Base-by-base conservation (phyloP, 228 moss, liverwort and hornwort genomes). In the Sphagnum magellanicum region DNA sequence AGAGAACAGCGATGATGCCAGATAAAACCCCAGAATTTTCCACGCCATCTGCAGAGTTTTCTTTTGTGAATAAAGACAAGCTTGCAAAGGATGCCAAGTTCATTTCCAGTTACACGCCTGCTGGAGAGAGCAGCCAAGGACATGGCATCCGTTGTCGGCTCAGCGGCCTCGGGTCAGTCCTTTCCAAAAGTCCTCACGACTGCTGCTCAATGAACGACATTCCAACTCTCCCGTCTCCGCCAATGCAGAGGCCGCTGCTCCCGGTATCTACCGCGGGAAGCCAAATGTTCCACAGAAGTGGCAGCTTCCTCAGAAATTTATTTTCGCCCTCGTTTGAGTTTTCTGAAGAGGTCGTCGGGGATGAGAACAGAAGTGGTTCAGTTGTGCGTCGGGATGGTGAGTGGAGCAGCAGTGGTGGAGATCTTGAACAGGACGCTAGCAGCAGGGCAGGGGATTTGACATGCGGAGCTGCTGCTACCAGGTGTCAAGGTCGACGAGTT, bases 101-200 rank as follows among this genome's bases (percentile, higher is more conserved):
- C 16, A 60, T 50, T 49, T 55, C 52, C 8, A 58, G 50, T 14
- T 48, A 69, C 7, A 77, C 50, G 49, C 65, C 69, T 46, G 50
- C 6, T n/a, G 67, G 67, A 5, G 78, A 78, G 12, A 81, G 69
- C 52, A 69, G 55, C 6, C 60, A 74, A 4, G 67, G 64, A 4
- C 70, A 69, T 6, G 79, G 86, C 47, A 63, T 86, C 50, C 64
- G 82, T 50, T 82, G 82, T 0, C 79, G 79, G 63, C 68, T 86
- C 5, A 86, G 75, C 17, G 52, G 48, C 47, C 59, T 77, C 55
- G 67, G 71, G 4, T 74, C 75, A 49, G 70, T 74, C 17, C 74
- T 76, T 5, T 60, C 68, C 7, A 53, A 66, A 32, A 69, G 75
- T 5, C 76, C 71, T 61, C 69, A 75, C 4, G 79, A 68, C 67